Evolutionary conservation across 805 yeast genomes (phyloP).

Genomic region (Sungouiozyma ichnusensis): DNA sequence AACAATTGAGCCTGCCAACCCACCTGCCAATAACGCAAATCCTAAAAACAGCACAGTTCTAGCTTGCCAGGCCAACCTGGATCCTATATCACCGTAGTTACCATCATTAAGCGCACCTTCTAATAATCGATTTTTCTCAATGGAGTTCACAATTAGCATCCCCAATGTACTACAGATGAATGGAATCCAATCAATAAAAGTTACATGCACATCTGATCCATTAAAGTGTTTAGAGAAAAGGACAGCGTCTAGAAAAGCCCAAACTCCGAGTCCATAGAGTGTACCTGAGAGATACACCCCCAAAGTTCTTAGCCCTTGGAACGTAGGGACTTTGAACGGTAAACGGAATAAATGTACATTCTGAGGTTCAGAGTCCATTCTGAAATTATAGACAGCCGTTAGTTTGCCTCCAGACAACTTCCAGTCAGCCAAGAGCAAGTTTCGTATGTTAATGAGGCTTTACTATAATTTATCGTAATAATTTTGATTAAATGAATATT

Average conservation of each 20-base stretch:
- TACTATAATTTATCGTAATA: not conserved
- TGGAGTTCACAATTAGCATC: slow-evolving; percentile 57
- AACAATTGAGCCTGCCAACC: slow-evolving; percentile 83
- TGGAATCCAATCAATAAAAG: slow-evolving; percentile 94
- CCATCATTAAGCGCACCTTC: slow-evolving; percentile 31
- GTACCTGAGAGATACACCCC: slow-evolving; percentile 76
- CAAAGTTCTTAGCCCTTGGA: slow-evolving; percentile 55
- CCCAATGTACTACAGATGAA: slow-evolving; percentile 81
- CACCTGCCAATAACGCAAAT: slow-evolving; percentile 86
- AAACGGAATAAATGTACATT: slow-evolving; percentile 52
- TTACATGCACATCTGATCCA: slow-evolving; percentile 77
- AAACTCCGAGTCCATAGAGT: slow-evolving; percentile 75
- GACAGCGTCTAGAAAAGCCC: slow-evolving; percentile 84
- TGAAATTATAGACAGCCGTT: slow-evolving; percentile 4
- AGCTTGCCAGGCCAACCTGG: slow-evolving; percentile 82
- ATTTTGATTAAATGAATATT: not conserved
- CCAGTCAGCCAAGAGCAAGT: too few species aligned
- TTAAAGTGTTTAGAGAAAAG: slow-evolving; percentile 75
- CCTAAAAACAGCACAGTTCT: slow-evolving; percentile 84
- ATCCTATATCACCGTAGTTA: slow-evolving; percentile 28
- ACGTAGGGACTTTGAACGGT: slow-evolving; percentile 57
- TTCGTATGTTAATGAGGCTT: too few species aligned
- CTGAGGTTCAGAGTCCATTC: slow-evolving; percentile 29
- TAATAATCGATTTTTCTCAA: slow-evolving; percentile 34
- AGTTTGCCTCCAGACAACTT: not conserved